Percentiles rank a stretch among this genome's conserved stretches.
phyloP scores from a whole-genome alignment of 139 green algal species.

The Coelastrella sp. region DNA sequence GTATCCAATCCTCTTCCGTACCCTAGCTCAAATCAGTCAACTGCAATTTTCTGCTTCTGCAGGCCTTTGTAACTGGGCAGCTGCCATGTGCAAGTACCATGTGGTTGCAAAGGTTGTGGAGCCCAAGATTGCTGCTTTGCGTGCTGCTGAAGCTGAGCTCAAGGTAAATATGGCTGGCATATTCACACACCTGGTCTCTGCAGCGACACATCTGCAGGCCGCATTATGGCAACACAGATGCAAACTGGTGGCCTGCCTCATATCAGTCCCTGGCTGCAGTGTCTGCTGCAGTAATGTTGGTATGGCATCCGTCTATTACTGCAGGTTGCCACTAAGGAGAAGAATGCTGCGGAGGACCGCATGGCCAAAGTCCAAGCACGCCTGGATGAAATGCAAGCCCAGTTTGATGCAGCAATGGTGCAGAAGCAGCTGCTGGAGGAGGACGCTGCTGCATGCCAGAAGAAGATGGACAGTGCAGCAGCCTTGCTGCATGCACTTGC shows the following conservation, averaged over 20 bases:
- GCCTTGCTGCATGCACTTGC: slow-evolving; percentile 90
- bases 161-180: slow-evolving; percentile 59
- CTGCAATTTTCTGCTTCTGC: slow-evolving; percentile 42
- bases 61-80: slow-evolving; percentile 95
- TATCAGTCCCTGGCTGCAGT: too few species aligned
- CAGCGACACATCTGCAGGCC: too few species aligned
- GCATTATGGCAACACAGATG: too few species aligned
- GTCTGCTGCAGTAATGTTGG: too few species aligned
- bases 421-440: slow-evolving; percentile 94
- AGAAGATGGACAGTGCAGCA: slow-evolving; percentile 92
- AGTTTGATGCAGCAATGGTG: slow-evolving; percentile 93
- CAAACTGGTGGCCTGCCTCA: too few species aligned
- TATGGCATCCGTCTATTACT: not conserved
- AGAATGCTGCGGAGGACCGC: slow-evolving; percentile 89
- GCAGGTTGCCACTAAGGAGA: slow-evolving; percentile 82
- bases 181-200: not conserved
- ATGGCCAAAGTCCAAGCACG: slow-evolving; percentile 91
- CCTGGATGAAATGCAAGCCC: slow-evolving; percentile 93
- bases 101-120: slow-evolving; percentile 91
- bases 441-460: slow-evolving; percentile 86
- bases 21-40: too few species aligned
- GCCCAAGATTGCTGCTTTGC: slow-evolving; percentile 93
- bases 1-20: too few species aligned
- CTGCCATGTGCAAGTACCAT: slow-evolving; percentile 96
- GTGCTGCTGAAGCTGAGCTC: slow-evolving; percentile 87